A percentile compares a stretch with the other conserved stretches of the same genome.
Conservation (phyloP, 192 early-diverging fungal species). For the Coemansia sp. region DNA sequence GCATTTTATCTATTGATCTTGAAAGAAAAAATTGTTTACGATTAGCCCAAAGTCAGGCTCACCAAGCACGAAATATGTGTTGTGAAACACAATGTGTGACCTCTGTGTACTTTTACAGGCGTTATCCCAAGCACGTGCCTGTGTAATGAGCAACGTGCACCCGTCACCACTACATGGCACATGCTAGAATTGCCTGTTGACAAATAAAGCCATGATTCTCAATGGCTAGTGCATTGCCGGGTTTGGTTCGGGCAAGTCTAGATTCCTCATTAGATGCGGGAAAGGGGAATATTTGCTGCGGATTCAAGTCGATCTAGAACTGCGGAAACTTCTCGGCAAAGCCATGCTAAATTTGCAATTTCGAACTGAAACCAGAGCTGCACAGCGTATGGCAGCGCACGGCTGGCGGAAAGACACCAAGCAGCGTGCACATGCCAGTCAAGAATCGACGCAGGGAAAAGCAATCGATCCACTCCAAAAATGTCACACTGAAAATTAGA, state of each 20-base stretch:
- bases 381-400: neutral
- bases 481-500: neutral
- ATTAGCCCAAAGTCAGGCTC: no score
- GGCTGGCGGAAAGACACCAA: neutral
- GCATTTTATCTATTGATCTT: slow-evolving; percentile 64
- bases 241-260: slow-evolving; percentile 1
- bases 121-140: neutral
- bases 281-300: slow-evolving; percentile 5
- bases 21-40: no score
- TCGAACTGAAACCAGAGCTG: neutral
- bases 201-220: neutral
- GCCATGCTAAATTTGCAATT: no score
- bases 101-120: neutral
- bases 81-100: neutral
- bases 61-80: no score
- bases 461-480: neutral
- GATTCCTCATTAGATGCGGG: slow-evolving; percentile 3
- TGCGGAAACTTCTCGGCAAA: neutral
- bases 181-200: no score
- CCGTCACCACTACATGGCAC: neutral
- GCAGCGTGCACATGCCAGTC: no score
- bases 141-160: neutral
- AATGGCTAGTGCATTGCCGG: neutral
- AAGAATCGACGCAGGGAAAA: slow-evolving; percentile 1
- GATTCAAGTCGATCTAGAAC: slow-evolving; percentile 1